Evolutionary conservation across 345 rosid species (phyloP).

Genomic region (Syzygium grande): DNA sequence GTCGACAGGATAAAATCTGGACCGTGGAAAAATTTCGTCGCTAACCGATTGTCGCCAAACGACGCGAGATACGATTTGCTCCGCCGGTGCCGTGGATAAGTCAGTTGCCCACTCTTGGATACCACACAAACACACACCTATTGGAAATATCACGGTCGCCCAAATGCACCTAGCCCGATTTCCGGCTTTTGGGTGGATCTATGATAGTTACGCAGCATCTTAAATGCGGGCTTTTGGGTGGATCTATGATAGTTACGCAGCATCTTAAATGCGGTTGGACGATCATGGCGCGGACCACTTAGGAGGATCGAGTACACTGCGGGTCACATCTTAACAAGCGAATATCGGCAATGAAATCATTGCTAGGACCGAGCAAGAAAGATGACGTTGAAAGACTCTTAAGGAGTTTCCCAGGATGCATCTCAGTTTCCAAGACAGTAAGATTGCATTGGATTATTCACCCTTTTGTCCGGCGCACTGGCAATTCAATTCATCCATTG

Average conservation of each 20-base stretch:
- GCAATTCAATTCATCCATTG: not conserved
- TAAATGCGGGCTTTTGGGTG: not conserved
- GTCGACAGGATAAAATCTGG: not conserved
- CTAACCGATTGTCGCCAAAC: not conserved
- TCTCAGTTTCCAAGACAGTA: not conserved
- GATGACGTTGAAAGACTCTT: not conserved
- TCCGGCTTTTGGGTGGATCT: not conserved
- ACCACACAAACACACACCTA: not conserved
- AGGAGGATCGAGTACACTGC: not conserved
- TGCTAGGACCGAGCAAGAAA: not conserved
- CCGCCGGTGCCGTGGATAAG: not conserved
- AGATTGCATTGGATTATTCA: not conserved
- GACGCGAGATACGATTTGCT: not conserved
- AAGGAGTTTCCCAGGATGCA: not conserved
- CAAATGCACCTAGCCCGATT: not conserved
- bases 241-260: not conserved
- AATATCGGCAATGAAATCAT: not conserved
- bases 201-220: not conserved
- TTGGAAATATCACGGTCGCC: not conserved
- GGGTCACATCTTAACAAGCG: not conserved
- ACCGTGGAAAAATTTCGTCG: not conserved
- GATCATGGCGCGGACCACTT: not conserved
- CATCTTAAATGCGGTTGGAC: not conserved
- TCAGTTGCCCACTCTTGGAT: fast-evolving
- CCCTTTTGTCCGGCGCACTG: not conserved